Evolutionary conservation across 2,329 filamentous ascomycete genomes (phyloP).

Genomic region (Pezicula radicicola): DNA sequence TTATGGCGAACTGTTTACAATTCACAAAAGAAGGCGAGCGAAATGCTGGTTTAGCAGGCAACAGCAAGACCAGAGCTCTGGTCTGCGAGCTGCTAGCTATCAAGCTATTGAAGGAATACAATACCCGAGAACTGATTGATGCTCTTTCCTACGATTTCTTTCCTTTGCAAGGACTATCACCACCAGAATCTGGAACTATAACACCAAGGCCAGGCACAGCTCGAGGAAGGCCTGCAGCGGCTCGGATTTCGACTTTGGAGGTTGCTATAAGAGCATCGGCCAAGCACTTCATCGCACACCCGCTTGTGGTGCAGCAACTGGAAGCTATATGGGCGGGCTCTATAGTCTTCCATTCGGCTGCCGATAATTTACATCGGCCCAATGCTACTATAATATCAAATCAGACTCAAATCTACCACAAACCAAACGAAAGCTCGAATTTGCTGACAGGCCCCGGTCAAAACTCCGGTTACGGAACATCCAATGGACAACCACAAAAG

Average conservation of each 20-base stretch:
- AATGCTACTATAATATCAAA: constrained; percentile 33
- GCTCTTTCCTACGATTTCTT: constrained; percentile 94
- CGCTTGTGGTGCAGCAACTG: constrained; percentile 88
- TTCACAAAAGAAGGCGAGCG: constrained; percentile 84
- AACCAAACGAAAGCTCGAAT: constrained; percentile 7
- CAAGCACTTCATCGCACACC: constrained; percentile 89
- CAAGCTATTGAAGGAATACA: constrained; percentile 85
- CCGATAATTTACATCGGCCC: constrained; percentile 76
- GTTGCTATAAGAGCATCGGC: constrained; percentile 90
- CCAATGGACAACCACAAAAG: constrained; percentile 13
- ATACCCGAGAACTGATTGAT: constrained; percentile 86
- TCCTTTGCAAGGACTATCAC: constrained; percentile 76
- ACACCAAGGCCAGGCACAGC: constrained; percentile 31
- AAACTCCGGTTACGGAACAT: constrained; percentile 34
- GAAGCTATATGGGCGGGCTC: constrained; percentile 96
- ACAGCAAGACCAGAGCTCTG: constrained; percentile 78
- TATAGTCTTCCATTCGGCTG: constrained; percentile 88
- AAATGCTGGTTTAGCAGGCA: constrained; percentile 80
- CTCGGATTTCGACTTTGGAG: constrained; percentile 85
- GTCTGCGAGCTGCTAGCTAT: constrained; percentile 90
- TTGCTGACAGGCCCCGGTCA: constrained; percentile 21
- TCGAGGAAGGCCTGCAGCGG: constrained; percentile 54
- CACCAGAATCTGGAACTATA: constrained; percentile 32
- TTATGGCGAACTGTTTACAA: constrained; percentile 92
- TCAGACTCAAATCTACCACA: constrained; percentile 8